Base-by-base conservation (phyloP, 2,329 filamentous ascomycete genomes). In the Venturia nashicola region DNA sequence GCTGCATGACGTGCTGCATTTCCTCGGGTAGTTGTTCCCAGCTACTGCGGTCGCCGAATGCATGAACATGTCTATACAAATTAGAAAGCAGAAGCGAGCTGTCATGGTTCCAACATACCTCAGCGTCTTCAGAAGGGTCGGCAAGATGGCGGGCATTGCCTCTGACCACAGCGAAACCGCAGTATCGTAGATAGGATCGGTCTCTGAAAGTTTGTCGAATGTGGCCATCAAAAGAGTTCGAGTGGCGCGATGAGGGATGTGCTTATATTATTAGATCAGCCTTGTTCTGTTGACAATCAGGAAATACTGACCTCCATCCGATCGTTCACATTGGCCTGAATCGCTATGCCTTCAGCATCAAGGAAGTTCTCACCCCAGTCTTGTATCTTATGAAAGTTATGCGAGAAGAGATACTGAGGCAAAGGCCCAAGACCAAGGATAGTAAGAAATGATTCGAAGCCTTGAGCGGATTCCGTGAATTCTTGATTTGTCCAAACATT, bases 161-260 rank as follows among this genome's bases (percentile, higher is more conserved):
- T 92, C 87, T 65, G 88, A 85, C 94, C 94, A 99, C n/a, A 99
- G 77, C 5, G n/a, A 80, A 68, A 86, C 88, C 0, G 91, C 90
- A 34, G 89, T 85, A 66, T 88, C 84, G 69, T 92, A 94, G 0
- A 89, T 81, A 9, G 84, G 77, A 5, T 89, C 87, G 5, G 83
- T 82, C 68, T 88, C 89, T 60, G 91, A 88, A 8, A 97, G 76
- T 71, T 91, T 91, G 69, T 99, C 95, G 0, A 94, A 93, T 0
- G 93, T 95, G 60, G 92, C 93, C 1, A 88, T 89, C n/a, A 99
- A 78, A 71, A 97, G 89, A 0, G 90, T 91, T 72, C 97, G 97
- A 1, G 93, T 97, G 7, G 89, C 83, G 64, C 93, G 86, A 51
- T 99, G 77, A 4, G 94, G 94, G 16, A 97, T 77, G 65, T 82